These are phyloP conservation scores for Oryza punctata DNA, from an alignment of 176 grass and related monocot genomes.

Conservation along the genomic window DNA sequence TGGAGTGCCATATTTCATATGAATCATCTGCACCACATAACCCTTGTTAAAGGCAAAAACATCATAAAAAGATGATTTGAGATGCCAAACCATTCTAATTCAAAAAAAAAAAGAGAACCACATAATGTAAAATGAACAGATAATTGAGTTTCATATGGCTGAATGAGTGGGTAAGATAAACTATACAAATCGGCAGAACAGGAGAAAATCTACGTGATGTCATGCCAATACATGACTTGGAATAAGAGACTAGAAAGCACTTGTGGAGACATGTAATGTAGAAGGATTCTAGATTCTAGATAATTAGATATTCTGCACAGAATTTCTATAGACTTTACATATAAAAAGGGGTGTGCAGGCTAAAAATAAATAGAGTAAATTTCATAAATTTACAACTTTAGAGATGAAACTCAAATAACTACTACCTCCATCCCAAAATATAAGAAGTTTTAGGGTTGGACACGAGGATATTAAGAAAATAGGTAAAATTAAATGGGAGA, in stretches of 20 bases:
- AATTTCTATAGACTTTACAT: not conserved
- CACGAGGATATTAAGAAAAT: no score
- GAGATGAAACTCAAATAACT: not conserved
- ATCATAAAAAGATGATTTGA: constrained; percentile 5
- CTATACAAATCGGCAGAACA: not conserved
- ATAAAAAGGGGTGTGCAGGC: not conserved
- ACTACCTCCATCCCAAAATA: no score
- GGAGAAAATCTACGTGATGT: not conserved
- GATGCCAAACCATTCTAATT: constrained; percentile 16
- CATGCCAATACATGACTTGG: not conserved
- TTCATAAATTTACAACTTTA: not conserved
- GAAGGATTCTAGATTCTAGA: not conserved
- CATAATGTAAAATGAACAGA: constrained; percentile 24
- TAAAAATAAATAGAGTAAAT: not conserved
- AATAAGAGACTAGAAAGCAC: not conserved
- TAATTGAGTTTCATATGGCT: constrained; percentile 27
- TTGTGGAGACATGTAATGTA: not conserved
- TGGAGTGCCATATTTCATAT: constrained; percentile 74
- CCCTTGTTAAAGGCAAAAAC: constrained; percentile 20
- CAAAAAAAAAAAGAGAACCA: not conserved
- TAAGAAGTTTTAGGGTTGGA: no score
- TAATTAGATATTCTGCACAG: not conserved
- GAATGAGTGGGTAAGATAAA: not conserved
- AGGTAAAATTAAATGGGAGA: no score
- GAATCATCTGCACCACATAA: constrained; percentile 67